Evolutionary conservation across 208 protist species (phyloP).

Genomic region (Leishmania arabica): DNA sequence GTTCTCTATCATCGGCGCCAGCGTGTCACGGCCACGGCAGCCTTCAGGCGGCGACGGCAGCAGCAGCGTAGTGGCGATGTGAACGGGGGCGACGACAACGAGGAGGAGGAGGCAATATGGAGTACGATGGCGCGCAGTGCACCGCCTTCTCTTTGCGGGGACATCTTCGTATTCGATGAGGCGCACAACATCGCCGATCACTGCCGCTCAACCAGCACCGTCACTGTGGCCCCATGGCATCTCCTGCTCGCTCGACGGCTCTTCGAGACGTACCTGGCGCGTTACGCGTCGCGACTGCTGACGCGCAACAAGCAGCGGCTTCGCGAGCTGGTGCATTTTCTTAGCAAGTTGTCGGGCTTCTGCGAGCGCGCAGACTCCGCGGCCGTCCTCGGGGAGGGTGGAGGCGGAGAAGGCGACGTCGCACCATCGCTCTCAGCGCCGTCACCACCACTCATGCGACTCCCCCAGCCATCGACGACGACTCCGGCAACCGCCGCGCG

Average conservation of each 20-base stretch:
- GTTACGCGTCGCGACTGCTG: conserved; percentile 83
- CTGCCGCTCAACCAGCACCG: conserved; percentile 83
- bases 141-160: conserved; percentile 65
- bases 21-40: conserved; percentile 19
- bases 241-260: conserved; percentile 42
- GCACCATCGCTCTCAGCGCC: background rate
- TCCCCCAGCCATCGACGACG: background rate
- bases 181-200: conserved; percentile 96
- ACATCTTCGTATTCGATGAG: conserved; percentile 95
- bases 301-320: conserved; percentile 89
- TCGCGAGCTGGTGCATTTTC: conserved; percentile 76
- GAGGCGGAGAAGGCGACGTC: background rate
- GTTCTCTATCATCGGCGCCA: conserved; percentile 33
- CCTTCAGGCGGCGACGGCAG: conserved; percentile 11
- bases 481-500: background rate
- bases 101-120: conserved; percentile 18
- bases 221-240: conserved; percentile 45
- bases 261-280: conserved; percentile 62
- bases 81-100: background rate
- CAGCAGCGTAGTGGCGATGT: background rate
- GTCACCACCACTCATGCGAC: background rate
- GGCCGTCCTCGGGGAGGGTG: background rate
- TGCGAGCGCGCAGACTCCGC: background rate
- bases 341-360: conserved; percentile 36
- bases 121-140: conserved; percentile 24